These are phyloP conservation scores for Penicillium flavigenum DNA, from an alignment of 495 filamentous ascomycete species.

Conservation along the genomic window DNA sequence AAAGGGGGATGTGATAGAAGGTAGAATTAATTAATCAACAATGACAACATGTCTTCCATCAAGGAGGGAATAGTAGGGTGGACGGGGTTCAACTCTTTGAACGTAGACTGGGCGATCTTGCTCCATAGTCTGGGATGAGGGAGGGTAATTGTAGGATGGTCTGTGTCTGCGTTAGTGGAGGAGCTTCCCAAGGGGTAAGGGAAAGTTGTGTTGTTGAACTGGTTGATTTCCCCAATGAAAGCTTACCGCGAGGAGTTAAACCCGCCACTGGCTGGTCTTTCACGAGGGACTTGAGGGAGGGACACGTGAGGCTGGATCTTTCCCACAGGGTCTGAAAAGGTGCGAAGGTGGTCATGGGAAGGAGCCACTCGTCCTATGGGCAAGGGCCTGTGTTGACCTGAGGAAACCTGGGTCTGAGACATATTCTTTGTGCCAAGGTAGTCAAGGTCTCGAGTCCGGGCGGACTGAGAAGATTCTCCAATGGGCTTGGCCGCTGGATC, in stretches of 20 bases:
- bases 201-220: conserved; percentile 3
- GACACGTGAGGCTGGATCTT: conserved; percentile 13
- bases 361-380: conserved; percentile 17
- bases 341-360: conserved; percentile 17
- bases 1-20: conserved; percentile 1
- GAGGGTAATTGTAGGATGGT: conserved; percentile 20
- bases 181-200: background rate
- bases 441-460: conserved; percentile 15
- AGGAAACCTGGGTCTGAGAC: conserved; percentile 16
- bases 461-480: conserved; percentile 23
- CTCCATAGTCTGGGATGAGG: conserved; percentile 23
- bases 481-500: conserved; percentile 14
- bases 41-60: conserved; percentile 33
- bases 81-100: conserved; percentile 26
- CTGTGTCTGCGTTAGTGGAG: conserved; percentile 16
- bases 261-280: conserved; percentile 23
- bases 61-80: conserved; percentile 21
- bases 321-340: conserved; percentile 11
- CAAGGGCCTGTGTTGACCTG: conserved; percentile 14
- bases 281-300: conserved; percentile 11
- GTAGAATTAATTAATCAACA: conserved; percentile 30
- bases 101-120: conserved; percentile 32
- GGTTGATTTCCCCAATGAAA: conserved; percentile 6
- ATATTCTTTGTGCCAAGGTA: conserved; percentile 18
- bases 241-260: conserved; percentile 25